Conservation (phyloP, 1,284 basidiomycete genomes). For the Cutaneotrichosporon dermatis region DNA sequence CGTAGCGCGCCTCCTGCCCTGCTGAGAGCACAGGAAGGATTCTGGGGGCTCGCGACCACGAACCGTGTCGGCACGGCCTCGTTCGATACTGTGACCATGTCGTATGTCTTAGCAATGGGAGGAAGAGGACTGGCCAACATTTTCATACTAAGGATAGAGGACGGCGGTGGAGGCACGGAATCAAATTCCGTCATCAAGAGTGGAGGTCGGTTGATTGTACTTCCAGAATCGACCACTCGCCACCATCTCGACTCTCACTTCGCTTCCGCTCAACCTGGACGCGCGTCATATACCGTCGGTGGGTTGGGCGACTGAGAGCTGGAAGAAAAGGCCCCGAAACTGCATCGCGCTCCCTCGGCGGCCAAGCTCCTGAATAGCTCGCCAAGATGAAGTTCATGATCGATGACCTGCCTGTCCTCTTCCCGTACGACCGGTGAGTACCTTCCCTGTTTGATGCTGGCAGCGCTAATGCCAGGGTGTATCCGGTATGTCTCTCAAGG, state of each 20-base stretch:
- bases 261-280: too few species aligned
- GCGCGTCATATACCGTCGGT: too few species aligned
- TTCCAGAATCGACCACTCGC: too few species aligned
- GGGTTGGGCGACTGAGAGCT: neutral
- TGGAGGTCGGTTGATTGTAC: too few species aligned
- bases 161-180: neutral
- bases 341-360: neutral
- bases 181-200: too few species aligned
- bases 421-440: slow-evolving; percentile 72
- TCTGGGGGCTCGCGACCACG: neutral
- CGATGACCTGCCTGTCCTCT: slow-evolving; percentile 83
- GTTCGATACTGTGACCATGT: neutral
- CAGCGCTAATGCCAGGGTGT: slow-evolving; percentile 25
- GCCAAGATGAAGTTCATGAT: slow-evolving; percentile 87
- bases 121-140: too few species aligned
- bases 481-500: slow-evolving; percentile 38
- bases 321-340: neutral
- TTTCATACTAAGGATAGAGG: too few species aligned
- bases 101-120: too few species aligned
- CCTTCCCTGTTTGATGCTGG: neutral
- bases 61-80: neutral
- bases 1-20: slow-evolving; percentile 24
- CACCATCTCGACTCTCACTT: too few species aligned
- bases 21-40: slow-evolving; percentile 16
- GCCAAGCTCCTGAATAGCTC: neutral